Base-by-base conservation (phyloP, 2,329 filamentous ascomycete genomes). In the Epichloe sp. region DNA sequence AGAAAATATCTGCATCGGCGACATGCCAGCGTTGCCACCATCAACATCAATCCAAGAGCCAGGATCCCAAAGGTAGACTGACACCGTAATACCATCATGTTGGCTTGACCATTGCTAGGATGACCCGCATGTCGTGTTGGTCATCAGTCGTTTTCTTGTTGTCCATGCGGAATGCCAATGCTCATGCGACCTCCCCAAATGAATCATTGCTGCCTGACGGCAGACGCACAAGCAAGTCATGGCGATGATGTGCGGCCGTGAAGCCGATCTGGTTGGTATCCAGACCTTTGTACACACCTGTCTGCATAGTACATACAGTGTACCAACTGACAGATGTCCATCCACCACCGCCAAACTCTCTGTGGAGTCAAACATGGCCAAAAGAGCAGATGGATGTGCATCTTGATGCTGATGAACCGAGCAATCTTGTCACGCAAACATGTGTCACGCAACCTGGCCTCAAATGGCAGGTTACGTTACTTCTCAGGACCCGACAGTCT, bases 401-500 rank as follows among this genome's bases (percentile, higher is more conserved):
- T 42, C n/a, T 11, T 21, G 5, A 41, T 4, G 38, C 38, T 41
- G 17, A n/a, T 21, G 17, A n/a, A 41, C 38, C 10, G 15, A 41
- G 10, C 15, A n/a, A 11, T 10, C 7, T 17, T 19, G 40, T 42
- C 40, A 11, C 17, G 40, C 40, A 31, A 47, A 10, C 15, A 35
- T 17, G 17, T 38, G 17, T 38, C 19, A 50, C 52, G 49, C 47
- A 50, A 44, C 47, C 31, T 47, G 41, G 17, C 37, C 50, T 50
- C 47, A 51, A 40, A 46, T 23, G 49, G 49, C 47, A 49, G 45
- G 52, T 51, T 48, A 45, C 49, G 52, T 51, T 48, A 45, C 49
- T 12, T 46, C 37, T 34, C 44, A 41, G 40, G 35, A 42, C 53
- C 53, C 53, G 53, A 52, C 50, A 50, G 47, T 54, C 50, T 54